These are phyloP conservation scores for Neonectria hederae DNA, from an alignment of 2,329 filamentous ascomycete genomes.

Conservation along the genomic window DNA sequence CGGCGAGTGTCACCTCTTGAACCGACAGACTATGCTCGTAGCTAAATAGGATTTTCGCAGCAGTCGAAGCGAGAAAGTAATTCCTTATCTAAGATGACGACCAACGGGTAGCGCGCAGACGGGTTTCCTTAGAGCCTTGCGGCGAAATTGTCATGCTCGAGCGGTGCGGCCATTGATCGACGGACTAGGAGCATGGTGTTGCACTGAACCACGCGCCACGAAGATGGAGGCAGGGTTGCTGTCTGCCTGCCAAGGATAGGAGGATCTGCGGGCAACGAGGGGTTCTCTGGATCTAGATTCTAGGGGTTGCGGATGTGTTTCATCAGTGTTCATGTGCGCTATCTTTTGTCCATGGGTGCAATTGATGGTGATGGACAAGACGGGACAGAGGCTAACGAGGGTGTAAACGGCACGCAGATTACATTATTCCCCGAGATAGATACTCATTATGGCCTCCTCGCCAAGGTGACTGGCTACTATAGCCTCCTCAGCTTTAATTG, in stretches of 20 bases:
- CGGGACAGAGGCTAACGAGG: background rate
- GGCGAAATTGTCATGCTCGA: slow-evolving; percentile 8
- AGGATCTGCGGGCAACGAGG: background rate
- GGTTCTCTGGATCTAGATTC: background rate
- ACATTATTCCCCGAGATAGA: background rate
- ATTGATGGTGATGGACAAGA: background rate
- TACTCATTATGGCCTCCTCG: background rate
- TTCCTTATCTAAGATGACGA: background rate
- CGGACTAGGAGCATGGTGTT: slow-evolving; percentile 6
- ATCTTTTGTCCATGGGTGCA: background rate
- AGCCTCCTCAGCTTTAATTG: background rate
- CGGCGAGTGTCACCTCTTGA: background rate
- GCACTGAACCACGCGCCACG: slow-evolving; percentile 1
- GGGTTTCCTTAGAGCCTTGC: background rate
- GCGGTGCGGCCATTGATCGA: slow-evolving; percentile 7
- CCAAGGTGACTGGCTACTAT: background rate
- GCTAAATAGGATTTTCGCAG: background rate
- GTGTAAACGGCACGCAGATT: background rate
- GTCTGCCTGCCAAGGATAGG: background rate
- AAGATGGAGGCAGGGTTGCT: background rate
- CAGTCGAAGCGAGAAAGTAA: background rate
- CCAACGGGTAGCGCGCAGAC: background rate
- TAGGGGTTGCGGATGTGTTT: background rate
- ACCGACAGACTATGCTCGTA: background rate
- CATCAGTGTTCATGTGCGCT: background rate